Percentiles rank a stretch among this genome's conserved stretches.
Evolutionary conservation across 2,329 filamentous ascomycete species (phyloP).

Genomic region (Colletotrichum orchidophilum): DNA sequence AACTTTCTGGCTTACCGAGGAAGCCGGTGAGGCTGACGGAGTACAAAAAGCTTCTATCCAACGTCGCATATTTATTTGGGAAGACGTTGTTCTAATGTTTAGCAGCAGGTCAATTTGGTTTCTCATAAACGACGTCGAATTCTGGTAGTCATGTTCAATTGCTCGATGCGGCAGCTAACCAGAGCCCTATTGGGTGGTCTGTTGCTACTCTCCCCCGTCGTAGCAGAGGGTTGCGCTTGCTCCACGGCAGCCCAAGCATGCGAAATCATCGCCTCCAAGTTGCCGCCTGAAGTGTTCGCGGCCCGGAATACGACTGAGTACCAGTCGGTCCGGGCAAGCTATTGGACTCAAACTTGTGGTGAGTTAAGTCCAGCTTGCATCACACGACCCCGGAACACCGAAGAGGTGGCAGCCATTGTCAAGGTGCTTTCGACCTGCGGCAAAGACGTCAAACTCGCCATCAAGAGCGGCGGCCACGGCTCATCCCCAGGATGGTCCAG

Average conservation of each 20-base stretch:
- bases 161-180: background rate
- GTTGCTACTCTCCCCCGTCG: background rate
- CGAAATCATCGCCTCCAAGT: background rate
- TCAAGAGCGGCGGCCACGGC: background rate
- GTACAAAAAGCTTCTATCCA: background rate
- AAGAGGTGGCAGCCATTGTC: background rate
- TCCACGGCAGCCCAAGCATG: background rate
- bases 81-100: too few species aligned
- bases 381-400: background rate
- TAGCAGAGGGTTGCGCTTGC: background rate
- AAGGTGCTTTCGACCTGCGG: background rate
- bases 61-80: background rate
- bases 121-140: background rate
- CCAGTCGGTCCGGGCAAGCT: background rate
- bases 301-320: background rate
- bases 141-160: background rate
- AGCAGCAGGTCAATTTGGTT: background rate
- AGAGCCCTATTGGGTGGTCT: background rate
- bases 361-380: background rate
- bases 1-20: background rate
- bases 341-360: background rate
- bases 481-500: background rate
- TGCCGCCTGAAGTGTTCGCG: background rate
- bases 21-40: background rate
- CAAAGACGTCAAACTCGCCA: background rate